Evolutionary conservation across 73 alveolate genomes (phyloP), one percentile per base, ranked within the genome.

Genomic region (Paramecium biaurelia): DNA sequence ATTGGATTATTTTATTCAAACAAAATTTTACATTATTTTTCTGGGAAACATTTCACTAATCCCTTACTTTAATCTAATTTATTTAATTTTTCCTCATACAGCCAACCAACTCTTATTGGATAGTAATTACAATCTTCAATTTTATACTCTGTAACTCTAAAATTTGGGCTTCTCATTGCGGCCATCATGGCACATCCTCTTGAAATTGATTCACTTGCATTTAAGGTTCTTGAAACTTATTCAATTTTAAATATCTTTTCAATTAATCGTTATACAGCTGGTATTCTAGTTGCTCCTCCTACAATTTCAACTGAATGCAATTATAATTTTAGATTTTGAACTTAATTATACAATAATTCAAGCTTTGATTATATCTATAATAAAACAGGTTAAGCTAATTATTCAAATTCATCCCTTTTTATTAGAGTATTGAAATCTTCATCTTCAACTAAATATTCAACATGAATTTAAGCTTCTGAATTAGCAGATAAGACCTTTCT

Each of bases 141-240:
- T 53, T 93, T 92, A 92, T 94, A 96, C 85, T 95, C 97, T 57
- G 98, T 93, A 34, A 97, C 99, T 92, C 95, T 94, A 97, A 82
- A 99, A 67, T 96, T 92, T 4, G 99, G 99, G 68, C 98, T 93
- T 89, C 95, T 93, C 99, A 99, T 98, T 87, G 99, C 99, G 8
- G 99, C 99, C 98, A 93, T 97, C 84, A 99, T 96, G 1, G 99
- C 97, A 93, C 99, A 96, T n/a, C 99, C 99, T 85, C 99, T 95
- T 6, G 99, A 98, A 28, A 99, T 98, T 30, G 99, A 95, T 94
- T 98, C 99, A 70, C 96, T 98, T 34, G 99, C 97, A 79, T 98
- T 96, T 93, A 98, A 96, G 20, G 99, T 99, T 93, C 98, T 97
- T 85, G 96, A 92, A 32, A 97, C 98, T 35, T 76, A 70, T 85